Evolutionary conservation across 306 rosid genomes (phyloP).

Genomic region (Lathyrus oleraceus): DNA sequence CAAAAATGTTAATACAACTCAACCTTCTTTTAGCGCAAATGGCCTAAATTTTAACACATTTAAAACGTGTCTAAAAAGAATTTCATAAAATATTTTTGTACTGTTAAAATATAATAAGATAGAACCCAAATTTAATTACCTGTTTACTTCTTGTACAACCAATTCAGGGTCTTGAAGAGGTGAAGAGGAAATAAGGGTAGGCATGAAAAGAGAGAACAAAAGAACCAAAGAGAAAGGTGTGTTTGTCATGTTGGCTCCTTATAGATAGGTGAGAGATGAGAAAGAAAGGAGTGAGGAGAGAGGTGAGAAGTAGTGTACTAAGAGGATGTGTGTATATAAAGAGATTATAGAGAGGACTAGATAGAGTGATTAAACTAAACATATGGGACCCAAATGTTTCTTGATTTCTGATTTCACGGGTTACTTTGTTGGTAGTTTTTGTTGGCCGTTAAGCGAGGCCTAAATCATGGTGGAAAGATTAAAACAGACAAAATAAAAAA

Average conservation of each 20-base stretch:
- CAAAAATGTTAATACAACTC: neutral
- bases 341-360: constrained; percentile 44
- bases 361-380: constrained; percentile 60
- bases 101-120: no score
- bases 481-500: constrained; percentile 8
- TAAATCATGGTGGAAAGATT: constrained; percentile 41
- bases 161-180: constrained; percentile 58
- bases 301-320: constrained; percentile 29
- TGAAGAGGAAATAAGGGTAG: constrained; percentile 54
- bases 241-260: constrained; percentile 43
- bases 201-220: constrained; percentile 46
- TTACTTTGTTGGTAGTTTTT: constrained; percentile 52
- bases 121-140: constrained; percentile 52
- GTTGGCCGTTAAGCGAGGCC: constrained; percentile 68
- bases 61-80: no score
- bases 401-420: constrained; percentile 71
- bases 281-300: neutral
- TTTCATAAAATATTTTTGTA: no score
- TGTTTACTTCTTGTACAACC: constrained; percentile 69
- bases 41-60: no score
- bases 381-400: constrained; percentile 54
- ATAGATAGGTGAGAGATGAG: no score
- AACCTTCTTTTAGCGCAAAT: no score
- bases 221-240: constrained; percentile 40
- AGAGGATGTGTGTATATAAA: constrained; percentile 49